Percentiles rank a stretch among this genome's conserved stretches.
phyloP scores from a whole-genome alignment of 768 basidiomycete genomes.

The Mycena latifolia region DNA sequence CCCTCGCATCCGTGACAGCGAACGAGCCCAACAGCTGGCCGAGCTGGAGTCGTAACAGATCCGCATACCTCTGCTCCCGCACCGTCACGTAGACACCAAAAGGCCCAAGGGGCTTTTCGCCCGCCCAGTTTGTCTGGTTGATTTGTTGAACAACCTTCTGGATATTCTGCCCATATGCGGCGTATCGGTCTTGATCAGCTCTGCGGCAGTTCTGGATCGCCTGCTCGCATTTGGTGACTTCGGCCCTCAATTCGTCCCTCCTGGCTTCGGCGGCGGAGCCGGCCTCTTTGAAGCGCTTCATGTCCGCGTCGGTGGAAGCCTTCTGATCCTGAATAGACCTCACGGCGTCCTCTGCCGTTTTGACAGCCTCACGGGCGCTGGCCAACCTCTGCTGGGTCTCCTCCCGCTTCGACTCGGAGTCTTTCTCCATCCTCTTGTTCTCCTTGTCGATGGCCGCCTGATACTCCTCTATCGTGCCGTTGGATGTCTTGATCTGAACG shows the following conservation, averaged over 20 bases:
- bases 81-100: constrained; percentile 85
- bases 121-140: constrained; percentile 66
- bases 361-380: constrained; percentile 54
- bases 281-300: constrained; percentile 46
- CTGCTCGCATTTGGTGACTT: constrained; percentile 60
- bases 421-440: constrained; percentile 62
- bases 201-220: constrained; percentile 64
- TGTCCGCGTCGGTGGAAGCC: constrained; percentile 44
- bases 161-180: constrained; percentile 74
- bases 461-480: constrained; percentile 52
- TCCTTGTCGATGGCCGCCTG: constrained; percentile 66
- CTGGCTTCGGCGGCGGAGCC: constrained; percentile 53
- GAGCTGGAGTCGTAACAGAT: constrained; percentile 74
- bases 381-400: constrained; percentile 66
- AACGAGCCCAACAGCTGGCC: constrained; percentile 72
- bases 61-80: constrained; percentile 75
- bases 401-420: constrained; percentile 74
- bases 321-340: constrained; percentile 41
- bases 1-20: constrained; percentile 78
- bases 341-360: constrained; percentile 50
- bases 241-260: constrained; percentile 46
- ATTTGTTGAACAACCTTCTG: constrained; percentile 69
- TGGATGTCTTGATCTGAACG: constrained; percentile 47
- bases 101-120: constrained; percentile 80
- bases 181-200: constrained; percentile 67